Evolutionary conservation across 2,329 filamentous ascomycete genomes (phyloP), one percentile per base, ranked within the genome.

Genomic region (Zasmidium angulare): DNA sequence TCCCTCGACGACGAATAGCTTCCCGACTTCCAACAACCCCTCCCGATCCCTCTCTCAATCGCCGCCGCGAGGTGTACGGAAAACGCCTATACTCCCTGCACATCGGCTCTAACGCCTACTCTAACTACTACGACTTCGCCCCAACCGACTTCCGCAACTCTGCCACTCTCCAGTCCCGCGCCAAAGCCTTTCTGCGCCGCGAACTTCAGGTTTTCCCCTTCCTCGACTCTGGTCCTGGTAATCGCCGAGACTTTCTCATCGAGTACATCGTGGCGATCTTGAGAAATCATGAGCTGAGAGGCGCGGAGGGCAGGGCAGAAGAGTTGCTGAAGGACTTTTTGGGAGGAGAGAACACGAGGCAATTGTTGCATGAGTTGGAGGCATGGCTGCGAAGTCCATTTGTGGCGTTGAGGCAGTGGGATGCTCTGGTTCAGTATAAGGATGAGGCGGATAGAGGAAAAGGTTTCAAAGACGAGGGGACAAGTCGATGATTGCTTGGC

Each of bases 231-330:
- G 29, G 68, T 67, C 58, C 70, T 52, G 52, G 67, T 59, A n/a
- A 65, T 20, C 58, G 68, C 68, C 63, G 66, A 11, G 92, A 96
- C 69, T 96, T 93, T 63, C 75, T 97, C 11, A 82, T 97, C 10
- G 90, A 96, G 69, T 96, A 96, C 72, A 85, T 96, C 55, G 77
- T 97, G 46, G 89, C 89, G 10, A 89, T 97, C 21, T 76, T 97
- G 59, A 93, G 90, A 72, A 90, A 86, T 0, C 85, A 95, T 17
- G 91, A 96, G 69, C 81, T 93, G 3, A 91, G 91, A 74, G 89
- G 86, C 2, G 90, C 89, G 62, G 83, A 83, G 43, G 92, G 91
- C 0, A 86, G 90, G 67, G 91, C 91, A 0, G 90, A 95, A 71
- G 86, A 90, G 46, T 82, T 96, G 75, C 73, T 97, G 40, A 79